Conservation (phyloP, 2,329 filamentous ascomycete species). For the Ceratocystis destructans region DNA sequence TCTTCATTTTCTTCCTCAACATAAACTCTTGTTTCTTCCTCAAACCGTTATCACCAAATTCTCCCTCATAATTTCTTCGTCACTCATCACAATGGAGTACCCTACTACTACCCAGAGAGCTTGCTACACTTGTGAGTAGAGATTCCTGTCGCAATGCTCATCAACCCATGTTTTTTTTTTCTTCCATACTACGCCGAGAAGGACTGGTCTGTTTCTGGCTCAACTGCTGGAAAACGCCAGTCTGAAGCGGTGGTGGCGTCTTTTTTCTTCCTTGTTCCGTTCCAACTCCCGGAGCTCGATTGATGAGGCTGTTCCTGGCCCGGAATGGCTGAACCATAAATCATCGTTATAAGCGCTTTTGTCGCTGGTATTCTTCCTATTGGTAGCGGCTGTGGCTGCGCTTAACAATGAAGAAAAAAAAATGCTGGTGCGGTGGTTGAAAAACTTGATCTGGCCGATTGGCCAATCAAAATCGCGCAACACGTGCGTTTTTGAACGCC, state of each 20-base stretch:
- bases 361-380: background rate
- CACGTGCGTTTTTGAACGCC: conserved; percentile 3
- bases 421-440: background rate
- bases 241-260: background rate
- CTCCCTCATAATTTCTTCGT: background rate
- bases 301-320: background rate
- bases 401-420: background rate
- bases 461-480: background rate
- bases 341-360: background rate
- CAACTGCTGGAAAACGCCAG: background rate
- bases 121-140: conserved; percentile 39
- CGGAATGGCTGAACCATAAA: background rate
- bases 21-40: conserved; percentile 8
- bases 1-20: conserved; percentile 7
- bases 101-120: conserved; percentile 29
- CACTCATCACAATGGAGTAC: conserved; percentile 32
- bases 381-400: background rate
- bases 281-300: background rate
- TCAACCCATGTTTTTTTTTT: conserved; percentile 2
- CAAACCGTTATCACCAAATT: conserved; percentile 5
- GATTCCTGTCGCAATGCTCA: conserved; percentile 17
- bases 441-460: conserved; percentile 4
- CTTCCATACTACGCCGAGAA: background rate
- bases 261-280: background rate
- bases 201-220: background rate